Conservation (phyloP, 2,329 filamentous ascomycete species). For the Colletotrichum lindemuthianum region DNA sequence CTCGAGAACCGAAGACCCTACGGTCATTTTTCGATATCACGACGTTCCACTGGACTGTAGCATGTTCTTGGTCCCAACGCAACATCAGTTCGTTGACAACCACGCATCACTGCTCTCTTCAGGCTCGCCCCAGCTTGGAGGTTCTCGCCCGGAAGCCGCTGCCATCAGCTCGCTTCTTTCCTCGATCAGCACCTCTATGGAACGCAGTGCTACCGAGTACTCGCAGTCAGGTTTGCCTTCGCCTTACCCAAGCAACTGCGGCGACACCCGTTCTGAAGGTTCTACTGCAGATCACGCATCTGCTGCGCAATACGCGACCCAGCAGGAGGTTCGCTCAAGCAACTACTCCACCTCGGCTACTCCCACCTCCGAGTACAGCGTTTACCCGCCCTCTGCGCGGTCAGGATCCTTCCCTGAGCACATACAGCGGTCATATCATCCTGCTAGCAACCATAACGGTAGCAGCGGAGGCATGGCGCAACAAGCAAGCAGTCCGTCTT, state of each 20-base stretch:
- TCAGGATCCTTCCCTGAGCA: conserved; percentile 89
- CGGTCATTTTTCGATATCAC: conserved; percentile 35
- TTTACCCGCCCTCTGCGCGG: conserved; percentile 79
- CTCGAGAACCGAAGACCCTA: conserved; percentile 46
- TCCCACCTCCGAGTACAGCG: conserved; percentile 88
- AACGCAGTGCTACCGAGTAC: conserved; percentile 77
- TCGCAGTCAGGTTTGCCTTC: conserved; percentile 89
- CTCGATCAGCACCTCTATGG: conserved; percentile 57
- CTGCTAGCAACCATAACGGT: conserved; percentile 77
- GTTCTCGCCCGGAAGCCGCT: conserved; percentile 41
- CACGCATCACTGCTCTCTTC: conserved; percentile 43
- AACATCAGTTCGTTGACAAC: conserved; percentile 45
- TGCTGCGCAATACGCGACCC: conserved; percentile 88
- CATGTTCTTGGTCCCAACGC: conserved; percentile 47
- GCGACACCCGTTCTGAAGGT: conserved; percentile 84
- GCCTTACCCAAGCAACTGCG: conserved; percentile 73
- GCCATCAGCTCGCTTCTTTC: conserved; percentile 44
- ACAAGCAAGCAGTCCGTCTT: conserved; percentile 96
- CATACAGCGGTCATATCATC: conserved; percentile 85
- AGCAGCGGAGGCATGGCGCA: conserved; percentile 94
- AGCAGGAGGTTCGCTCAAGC: conserved; percentile 78
- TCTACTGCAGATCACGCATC: conserved; percentile 89
- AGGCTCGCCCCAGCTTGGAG: conserved; percentile 41
- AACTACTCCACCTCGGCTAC: conserved; percentile 83
- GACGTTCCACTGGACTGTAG: conserved; percentile 44